These are phyloP conservation scores for Penicillium sp. DNA, from an alignment of 2,329 filamentous ascomycete species.

Conservation along the genomic window DNA sequence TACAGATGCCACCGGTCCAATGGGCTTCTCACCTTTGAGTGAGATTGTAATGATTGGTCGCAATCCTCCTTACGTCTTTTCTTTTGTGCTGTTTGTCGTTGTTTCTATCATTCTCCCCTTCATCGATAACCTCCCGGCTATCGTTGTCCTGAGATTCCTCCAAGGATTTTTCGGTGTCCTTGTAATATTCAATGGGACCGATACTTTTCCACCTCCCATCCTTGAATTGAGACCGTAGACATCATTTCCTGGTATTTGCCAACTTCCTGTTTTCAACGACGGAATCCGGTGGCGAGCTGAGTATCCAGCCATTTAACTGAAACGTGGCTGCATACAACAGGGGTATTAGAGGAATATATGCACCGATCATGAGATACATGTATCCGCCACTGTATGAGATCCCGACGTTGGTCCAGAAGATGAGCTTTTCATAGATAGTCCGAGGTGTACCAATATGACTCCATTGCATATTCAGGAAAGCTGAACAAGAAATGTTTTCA, in stretches of 20 bases:
- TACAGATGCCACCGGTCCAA: conserved; percentile 56
- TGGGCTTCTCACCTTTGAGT: conserved; percentile 62
- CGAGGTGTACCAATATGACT: not conserved
- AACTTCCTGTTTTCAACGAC: no score
- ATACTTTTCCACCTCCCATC: no score
- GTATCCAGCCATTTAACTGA: no score
- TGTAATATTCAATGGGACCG: no score
- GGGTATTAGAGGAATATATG: no score
- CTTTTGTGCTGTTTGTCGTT: conserved; percentile 66
- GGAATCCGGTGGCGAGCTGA: no score
- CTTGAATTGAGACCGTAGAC: no score
- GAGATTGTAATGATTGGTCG: conserved; percentile 65
- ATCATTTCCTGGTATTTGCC: not conserved
- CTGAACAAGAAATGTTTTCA: not conserved
- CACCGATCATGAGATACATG: no score
- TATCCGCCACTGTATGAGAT: no score
- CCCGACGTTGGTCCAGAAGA: no score
- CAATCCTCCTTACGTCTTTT: conserved; percentile 64
- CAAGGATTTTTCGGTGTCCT: conserved; percentile 65
- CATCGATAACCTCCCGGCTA: conserved; percentile 58
- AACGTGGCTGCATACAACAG: no score
- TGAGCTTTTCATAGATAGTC: not conserved
- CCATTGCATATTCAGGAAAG: not conserved
- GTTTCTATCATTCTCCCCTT: conserved; percentile 62
- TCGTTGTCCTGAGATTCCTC: conserved; percentile 62